phyloP scores from a whole-genome alignment of 306 rosid species.

The Quercus engelmannii region DNA sequence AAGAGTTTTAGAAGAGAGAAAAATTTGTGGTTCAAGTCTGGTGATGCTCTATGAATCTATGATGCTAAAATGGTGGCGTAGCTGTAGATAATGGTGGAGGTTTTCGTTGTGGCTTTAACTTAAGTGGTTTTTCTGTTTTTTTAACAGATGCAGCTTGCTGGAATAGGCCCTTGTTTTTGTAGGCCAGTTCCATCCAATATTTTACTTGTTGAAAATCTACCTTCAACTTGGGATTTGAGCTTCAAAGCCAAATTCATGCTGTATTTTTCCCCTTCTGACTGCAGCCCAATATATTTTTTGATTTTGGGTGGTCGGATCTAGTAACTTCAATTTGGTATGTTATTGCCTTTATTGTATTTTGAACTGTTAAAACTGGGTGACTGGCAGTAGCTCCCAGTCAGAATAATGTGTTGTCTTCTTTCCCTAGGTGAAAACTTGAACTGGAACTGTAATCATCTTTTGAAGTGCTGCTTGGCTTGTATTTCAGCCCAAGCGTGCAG shows the following conservation, averaged over 20 bases:
- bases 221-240: conserved; percentile 11
- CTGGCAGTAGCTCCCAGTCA: not conserved
- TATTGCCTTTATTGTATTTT: not conserved
- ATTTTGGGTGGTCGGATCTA: conserved; percentile 37
- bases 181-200: conserved; percentile 47
- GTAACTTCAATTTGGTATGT: conserved; percentile 4
- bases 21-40: conserved; percentile 15
- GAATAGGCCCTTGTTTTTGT: conserved; percentile 61
- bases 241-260: conserved; percentile 21
- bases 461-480: not conserved
- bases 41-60: conserved; percentile 27
- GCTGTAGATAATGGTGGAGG: conserved; percentile 33
- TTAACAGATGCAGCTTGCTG: conserved; percentile 48
- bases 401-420: not conserved
- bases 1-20: conserved; percentile 25
- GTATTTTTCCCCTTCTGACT: conserved; percentile 7
- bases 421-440: not conserved
- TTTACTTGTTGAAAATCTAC: conserved; percentile 8
- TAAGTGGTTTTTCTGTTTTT: conserved; percentile 31
- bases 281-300: conserved; percentile 50
- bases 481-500: not conserved
- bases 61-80: conserved; percentile 21
- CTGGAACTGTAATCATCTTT: not conserved
- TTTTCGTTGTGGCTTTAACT: conserved; percentile 33
- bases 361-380: not conserved